A percentile compares a stretch with the other conserved stretches of the same genome.
Evolutionary conservation across 192 early-diverging fungal genomes (phyloP).

Genomic region (Haplosporangium gracile): DNA sequence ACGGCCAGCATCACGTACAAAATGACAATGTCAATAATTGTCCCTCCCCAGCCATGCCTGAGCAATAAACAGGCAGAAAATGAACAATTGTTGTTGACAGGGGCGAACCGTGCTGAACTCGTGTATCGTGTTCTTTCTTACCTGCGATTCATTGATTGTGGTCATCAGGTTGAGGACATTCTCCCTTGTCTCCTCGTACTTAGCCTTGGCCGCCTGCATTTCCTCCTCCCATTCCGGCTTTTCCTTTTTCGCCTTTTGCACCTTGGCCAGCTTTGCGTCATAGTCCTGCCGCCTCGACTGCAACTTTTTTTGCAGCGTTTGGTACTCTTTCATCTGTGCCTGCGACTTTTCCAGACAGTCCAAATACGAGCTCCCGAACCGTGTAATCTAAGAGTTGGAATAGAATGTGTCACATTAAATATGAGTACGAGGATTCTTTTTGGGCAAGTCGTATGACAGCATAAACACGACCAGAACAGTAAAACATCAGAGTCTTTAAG

Average conservation of each 20-base stretch:
- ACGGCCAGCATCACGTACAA: neutral
- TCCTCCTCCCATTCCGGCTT: slow-evolving; percentile 94
- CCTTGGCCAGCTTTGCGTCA: slow-evolving; percentile 90
- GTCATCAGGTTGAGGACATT: slow-evolving; percentile 85
- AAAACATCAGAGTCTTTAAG: neutral
- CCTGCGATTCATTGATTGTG: slow-evolving; percentile 86
- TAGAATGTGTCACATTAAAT: neutral
- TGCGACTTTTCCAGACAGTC: slow-evolving; percentile 41
- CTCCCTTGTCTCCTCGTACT: slow-evolving; percentile 93
- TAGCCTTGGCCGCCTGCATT: slow-evolving; percentile 85
- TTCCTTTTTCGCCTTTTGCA: slow-evolving; percentile 94
- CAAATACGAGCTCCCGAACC: slow-evolving; percentile 41
- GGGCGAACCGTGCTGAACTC: neutral
- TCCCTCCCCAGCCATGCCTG: neutral
- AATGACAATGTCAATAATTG: neutral
- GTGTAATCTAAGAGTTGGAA: slow-evolving; percentile 27
- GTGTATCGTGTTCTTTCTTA: slow-evolving; percentile 45
- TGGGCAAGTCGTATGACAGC: neutral
- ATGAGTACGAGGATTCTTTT: neutral
- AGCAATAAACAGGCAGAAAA: neutral
- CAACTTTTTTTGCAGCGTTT: slow-evolving; percentile 84
- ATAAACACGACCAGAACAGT: neutral
- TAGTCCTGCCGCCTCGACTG: slow-evolving; percentile 92
- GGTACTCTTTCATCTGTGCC: slow-evolving; percentile 55
- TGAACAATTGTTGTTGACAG: neutral